phyloP scores from a whole-genome alignment of 257 asterid genomes.

The Paraleonurus japonicus region DNA sequence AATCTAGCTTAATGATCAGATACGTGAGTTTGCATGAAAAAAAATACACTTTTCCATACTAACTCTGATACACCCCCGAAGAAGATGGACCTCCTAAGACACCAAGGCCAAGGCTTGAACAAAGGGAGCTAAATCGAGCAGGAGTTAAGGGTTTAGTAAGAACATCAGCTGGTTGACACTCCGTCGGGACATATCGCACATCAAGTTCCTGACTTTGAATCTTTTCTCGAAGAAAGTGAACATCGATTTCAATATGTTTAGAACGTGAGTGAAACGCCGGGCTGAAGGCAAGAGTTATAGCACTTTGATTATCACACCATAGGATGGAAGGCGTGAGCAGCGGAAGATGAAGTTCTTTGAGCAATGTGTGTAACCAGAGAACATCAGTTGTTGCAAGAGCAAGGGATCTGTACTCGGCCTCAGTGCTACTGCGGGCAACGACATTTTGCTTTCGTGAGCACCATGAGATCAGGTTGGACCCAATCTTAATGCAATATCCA shows the following conservation, averaged over 20 bases:
- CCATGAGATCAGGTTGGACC: not conserved
- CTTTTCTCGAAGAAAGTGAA: not conserved
- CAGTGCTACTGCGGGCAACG: not conserved
- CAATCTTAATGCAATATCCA: too few relatives aligned
- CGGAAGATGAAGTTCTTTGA: not conserved
- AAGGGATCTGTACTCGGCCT: not conserved
- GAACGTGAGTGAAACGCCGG: not conserved
- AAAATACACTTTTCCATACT: too few relatives aligned
- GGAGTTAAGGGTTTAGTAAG: not conserved
- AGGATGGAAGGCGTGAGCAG: not conserved
- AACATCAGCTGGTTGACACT: not conserved
- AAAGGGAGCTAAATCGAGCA: not conserved
- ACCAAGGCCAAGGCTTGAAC: too few relatives aligned
- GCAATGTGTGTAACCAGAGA: not conserved
- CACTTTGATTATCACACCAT: not conserved
- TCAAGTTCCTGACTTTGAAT: not conserved
- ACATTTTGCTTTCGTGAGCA: not conserved
- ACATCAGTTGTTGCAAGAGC: not conserved
- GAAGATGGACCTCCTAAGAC: too few relatives aligned
- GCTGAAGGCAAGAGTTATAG: not conserved
- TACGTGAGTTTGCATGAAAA: too few relatives aligned
- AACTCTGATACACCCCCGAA: too few relatives aligned
- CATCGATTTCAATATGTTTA: not conserved
- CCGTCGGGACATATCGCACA: not conserved
- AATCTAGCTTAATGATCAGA: too few relatives aligned